phyloP scores from a whole-genome alignment of 2,329 filamentous ascomycete genomes.

The Dactylellina drechsleri region DNA sequence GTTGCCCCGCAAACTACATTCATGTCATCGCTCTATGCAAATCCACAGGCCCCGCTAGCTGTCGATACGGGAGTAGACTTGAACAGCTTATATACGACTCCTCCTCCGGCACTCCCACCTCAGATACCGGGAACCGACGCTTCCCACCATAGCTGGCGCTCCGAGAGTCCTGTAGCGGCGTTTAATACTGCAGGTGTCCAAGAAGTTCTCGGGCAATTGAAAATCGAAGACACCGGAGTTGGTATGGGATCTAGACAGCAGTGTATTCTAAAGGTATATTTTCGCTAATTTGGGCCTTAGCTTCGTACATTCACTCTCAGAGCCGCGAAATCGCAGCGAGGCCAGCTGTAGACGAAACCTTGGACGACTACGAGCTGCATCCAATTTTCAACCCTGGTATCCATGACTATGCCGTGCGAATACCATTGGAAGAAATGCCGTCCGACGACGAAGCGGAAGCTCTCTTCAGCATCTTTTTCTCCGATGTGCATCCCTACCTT shows the following conservation, averaged over 20 bases:
- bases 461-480: constrained; percentile 91
- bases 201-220: constrained; percentile 84
- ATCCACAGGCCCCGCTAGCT: constrained; percentile 16
- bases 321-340: constrained; percentile 68
- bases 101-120: constrained; percentile 35
- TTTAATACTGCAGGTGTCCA: constrained; percentile 73
- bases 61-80: constrained; percentile 45
- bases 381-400: constrained; percentile 72
- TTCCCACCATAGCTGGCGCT: constrained; percentile 43
- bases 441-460: constrained; percentile 81
- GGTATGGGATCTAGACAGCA: constrained; percentile 68
- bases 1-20: constrained; percentile 49
- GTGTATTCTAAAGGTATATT: too few relatives aligned
- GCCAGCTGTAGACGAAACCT: constrained; percentile 61
- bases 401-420: constrained; percentile 62
- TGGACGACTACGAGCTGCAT: constrained; percentile 76
- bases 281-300: not conserved
- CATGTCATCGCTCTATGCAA: constrained; percentile 37
- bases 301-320: constrained; percentile 76
- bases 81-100: constrained; percentile 42
- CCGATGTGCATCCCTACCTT: constrained; percentile 89
- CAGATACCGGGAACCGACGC: constrained; percentile 44
- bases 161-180: constrained; percentile 38
- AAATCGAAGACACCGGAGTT: constrained; percentile 85
- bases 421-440: constrained; percentile 93